Evolutionary conservation across 108 stramenopile species (phyloP), one percentile per base, ranked within the genome.

Genomic region (Stephanodiscus triporus): DNA sequence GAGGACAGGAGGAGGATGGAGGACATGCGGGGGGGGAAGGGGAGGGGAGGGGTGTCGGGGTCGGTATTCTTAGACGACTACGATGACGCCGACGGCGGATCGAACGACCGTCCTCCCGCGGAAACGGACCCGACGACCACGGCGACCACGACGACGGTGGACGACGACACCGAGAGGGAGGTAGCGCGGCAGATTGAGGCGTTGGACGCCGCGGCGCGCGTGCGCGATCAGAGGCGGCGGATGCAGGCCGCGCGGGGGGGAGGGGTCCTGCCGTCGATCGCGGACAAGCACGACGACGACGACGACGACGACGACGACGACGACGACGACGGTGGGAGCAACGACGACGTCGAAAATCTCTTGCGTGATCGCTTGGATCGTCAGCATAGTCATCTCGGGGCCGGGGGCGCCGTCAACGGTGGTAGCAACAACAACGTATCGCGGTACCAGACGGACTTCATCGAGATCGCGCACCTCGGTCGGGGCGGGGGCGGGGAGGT

Each of bases 401-500:
- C n/a, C 10, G 42, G 26, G 6, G 42, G 49, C 23, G 19, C 29
- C 43, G 45, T 22, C 26, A 38, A 9, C 45, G 9, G 60, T 36
- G 38, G 42, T 42, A 26, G 17, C 30, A 13, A 20, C 37, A 19
- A 53, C 64, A n/a, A 61, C 23, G 38, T 54, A 55, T 87, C 85
- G 13, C 59, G 93, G 30, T 94, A 94, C 63, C 55, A 87, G 49
- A 80, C 87, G 13, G 93, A 94, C 61, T 94, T 94, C 76, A 76
- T 94, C 4, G 93, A 94, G 73, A 64, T 94, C 47, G 87, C 85
- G 7, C 64, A 85, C 2, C 88, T 94, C 29, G 93, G 91, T 13
- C 64, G 88, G 47, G 93, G 93, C 9, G 93, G 93, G 10, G 93
- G 93, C 6, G 93, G 93, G 0, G 89, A 90, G 70, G 93, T 94